Base-by-base conservation (phyloP, 75 land plant genomes). In the Chamaecyparis obtusa region DNA sequence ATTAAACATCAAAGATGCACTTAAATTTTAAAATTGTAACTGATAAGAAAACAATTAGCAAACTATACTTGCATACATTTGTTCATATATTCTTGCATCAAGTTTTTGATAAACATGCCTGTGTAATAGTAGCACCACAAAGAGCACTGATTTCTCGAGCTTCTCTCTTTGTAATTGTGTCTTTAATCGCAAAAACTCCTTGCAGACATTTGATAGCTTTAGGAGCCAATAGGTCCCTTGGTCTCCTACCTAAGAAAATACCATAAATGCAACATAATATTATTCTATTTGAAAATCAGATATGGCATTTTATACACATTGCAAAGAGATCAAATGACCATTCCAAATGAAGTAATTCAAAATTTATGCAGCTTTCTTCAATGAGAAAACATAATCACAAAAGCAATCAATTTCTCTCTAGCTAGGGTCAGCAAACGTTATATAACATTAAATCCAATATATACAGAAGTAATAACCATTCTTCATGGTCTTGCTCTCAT, bases 81-180 rank as follows among this genome's bases (percentile, higher is more conserved):
- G 37, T 19, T 41, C 17, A 8, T 9, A 37, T 37, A 78, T 39
- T 39, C 46, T 43, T 81, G 83, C 33, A 81, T 10, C 21, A 19
- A 81, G 5, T 30, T 43, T 41, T 46, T 46, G n/a, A 39, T 67
- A 41, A 6, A 37, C 86, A 9, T 80, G 95, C 99, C 96, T 98
- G 99, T 54, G 96, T 92, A 37, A 90, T 91, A 84, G 97, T 93
- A 43, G 94, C 90, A 71, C 99, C 97, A 88, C 90, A 93, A 69
- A 89, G 88, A 71, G 91, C 93, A 90, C 97, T 91, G 39, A 98
- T 93, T 51, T 98, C 97, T 36, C 97, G 95, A 36, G 94, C 93
- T 91, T 98, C 99, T 85, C 94, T 98, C 88, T 98, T 98, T 49
- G 94, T 95, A 74, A 96, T 89, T 0, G 94, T 94, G 88, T 98